Evolutionary conservation across 495 filamentous ascomycete species (phyloP), one percentile per base, ranked within the genome.

Genomic region (Pyrenula massariospora): DNA sequence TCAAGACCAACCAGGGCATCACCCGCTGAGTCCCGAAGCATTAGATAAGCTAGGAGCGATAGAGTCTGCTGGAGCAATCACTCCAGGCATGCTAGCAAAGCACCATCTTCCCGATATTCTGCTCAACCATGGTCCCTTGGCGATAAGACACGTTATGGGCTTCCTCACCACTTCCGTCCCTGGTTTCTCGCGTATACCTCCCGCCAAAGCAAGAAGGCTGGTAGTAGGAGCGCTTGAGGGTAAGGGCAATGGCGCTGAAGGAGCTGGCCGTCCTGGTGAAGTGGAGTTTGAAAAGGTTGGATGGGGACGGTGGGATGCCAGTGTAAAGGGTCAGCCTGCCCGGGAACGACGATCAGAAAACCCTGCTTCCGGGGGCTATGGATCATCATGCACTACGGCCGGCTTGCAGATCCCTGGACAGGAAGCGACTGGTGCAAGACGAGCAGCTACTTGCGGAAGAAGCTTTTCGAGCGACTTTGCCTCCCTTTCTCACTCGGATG

Each of bases 271-370:
- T 11, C 70, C 84, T 55, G 84, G 86, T 61, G 87, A 92, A 55
- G 87, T 97, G 55, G 77, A 86, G 61, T 98, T 96, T 63, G 87
- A 94, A 67, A 98, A 98, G 73, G 86, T 95, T 57, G 93, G 93
- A 57, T 98, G 93, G 93, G 93, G 93, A 52, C 84, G 89, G 51
- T 98, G 93, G 93, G 86, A 93, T 68, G 92, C 92, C 56, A 84
- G 80, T 62, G 77, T 79, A 66, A 81, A 83, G 56, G 88, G 82
- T 23, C 83, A 91, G 59, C 70, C 80, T 12, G 63, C 78, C 52
- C 78, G 80, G 56, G 74, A 79, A 63, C 55, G 63, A 22, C 63
- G 64, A 42, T 58, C 60, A 59, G 54, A 60, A 65, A 60, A 65
- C 66, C 56, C 24, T 64, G 50, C 70, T 67, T 63, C 74, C 68